Base-by-base conservation (phyloP, 2,329 filamentous ascomycete species). In the Cryphonectria carpinicola region DNA sequence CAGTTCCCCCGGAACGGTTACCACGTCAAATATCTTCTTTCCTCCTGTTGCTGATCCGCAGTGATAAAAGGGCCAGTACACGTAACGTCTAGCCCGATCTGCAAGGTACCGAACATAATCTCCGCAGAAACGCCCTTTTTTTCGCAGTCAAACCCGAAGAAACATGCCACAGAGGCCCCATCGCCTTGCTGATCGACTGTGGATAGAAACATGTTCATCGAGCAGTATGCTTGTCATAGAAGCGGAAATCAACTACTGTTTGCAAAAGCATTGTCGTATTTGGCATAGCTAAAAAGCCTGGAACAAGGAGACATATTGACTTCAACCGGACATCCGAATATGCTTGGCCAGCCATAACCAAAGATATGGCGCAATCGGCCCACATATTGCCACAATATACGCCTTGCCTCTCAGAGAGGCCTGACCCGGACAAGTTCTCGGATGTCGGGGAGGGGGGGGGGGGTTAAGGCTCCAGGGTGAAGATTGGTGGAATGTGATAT, bases 301-400 rank as follows among this genome's bases (percentile, higher is more conserved):
- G 8, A 49, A 2, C 7, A 8, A 49, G 17, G 11, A 4, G 52
- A 14, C 25, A 32, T 3, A 2, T 14, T 56, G 52, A 56, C 32
- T 28, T 56, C 25, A 56, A 56, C 1, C 1, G 32, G 32, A 32
- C 4, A 32, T 32, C 32, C 32, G 4, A 32, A 32, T 32, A 32
- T 25, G 52, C 13, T 28, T 25, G 22, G 14, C 10, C 4, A 58
- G 25, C 13, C 17, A 8, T 22, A n/a, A 28, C 66, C 62, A 66
- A 37, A 60, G 46, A 35, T 13, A 72, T 72, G 66, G 71, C 71
- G 68, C 68, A 54, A 72, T 72, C 66, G 71, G 67, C 71, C 71
- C 71, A 71, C 69, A 68, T 65, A 22, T 37, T 72, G 65, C 68
- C 71, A 71, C 60, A 69, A 72, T 72, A 25, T 43, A 32, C 56